Percentiles rank a stretch among this genome's conserved stretches.
Evolutionary conservation across 345 rosid species (phyloP).

Genomic region (Pugionium cornutum): DNA sequence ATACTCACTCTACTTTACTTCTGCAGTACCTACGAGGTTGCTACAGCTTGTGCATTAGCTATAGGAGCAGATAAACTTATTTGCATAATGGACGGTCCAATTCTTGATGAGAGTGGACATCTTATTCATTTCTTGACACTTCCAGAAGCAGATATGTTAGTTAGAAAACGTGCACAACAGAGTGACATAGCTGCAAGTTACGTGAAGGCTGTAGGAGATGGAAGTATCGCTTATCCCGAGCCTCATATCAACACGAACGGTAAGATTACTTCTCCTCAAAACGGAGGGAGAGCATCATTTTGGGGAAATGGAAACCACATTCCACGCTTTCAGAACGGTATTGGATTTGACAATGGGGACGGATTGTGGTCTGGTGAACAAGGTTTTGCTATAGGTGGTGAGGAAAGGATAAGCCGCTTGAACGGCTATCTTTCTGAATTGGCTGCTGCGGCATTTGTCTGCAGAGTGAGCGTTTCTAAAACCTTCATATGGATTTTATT

Average conservation of each 20-base stretch:
- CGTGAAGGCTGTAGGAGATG: no score
- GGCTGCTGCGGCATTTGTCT: constrained; percentile 97
- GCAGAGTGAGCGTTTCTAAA: constrained; percentile 55
- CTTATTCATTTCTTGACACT: no score
- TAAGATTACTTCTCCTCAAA: constrained; percentile 38
- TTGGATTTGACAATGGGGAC: constrained; percentile 84
- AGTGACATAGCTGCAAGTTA: no score
- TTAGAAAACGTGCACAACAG: no score
- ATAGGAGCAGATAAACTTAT: no score
- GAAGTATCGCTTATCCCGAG: no score
- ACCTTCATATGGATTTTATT: neutral
- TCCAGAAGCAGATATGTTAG: no score
- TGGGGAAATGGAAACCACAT: constrained; percentile 39
- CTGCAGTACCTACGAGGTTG: neutral
- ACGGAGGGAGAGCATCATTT: constrained; percentile 44
- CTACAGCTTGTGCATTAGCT: neutral
- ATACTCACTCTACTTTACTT: neutral
- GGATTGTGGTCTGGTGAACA: constrained; percentile 81
- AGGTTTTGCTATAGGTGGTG: constrained; percentile 97
- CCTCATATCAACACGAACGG: constrained; percentile 44
- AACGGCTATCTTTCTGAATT: constrained; percentile 86
- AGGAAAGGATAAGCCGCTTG: constrained; percentile 68
- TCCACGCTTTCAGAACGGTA: constrained; percentile 73
- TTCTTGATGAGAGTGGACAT: no score
- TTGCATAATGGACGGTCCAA: no score